These are phyloP conservation scores for Peterozyma xylosa DNA, from an alignment of 805 yeast species.

Conservation along the genomic window DNA sequence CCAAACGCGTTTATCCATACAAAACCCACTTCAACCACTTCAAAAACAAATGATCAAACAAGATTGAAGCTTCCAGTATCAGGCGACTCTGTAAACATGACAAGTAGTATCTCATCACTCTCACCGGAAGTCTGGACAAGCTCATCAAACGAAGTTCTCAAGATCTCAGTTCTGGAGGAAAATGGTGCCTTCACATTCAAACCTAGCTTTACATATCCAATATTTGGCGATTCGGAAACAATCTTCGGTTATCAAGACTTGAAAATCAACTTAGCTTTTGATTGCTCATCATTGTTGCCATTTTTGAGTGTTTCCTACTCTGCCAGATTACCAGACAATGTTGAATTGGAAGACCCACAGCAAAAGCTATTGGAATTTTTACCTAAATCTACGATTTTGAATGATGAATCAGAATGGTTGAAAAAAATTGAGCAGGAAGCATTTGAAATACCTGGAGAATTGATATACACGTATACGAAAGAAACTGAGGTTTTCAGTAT, in stretches of 20 bases:
- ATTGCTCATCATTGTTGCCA: slow-evolving; percentile 67
- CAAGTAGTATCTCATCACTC: not conserved
- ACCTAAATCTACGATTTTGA: slow-evolving; percentile 47
- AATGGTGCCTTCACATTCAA: slow-evolving; percentile 55
- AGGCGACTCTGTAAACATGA: no score
- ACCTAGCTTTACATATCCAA: slow-evolving; percentile 86
- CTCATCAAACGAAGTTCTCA: slow-evolving; percentile 62
- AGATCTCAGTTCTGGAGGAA: slow-evolving; percentile 51
- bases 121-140: slow-evolving; percentile 67
- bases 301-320: slow-evolving; percentile 53
- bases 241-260: slow-evolving; percentile 78
- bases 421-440: slow-evolving; percentile 41
- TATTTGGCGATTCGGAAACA: slow-evolving; percentile 86
- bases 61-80: no score
- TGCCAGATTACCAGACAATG: slow-evolving; percentile 38
- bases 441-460: slow-evolving; percentile 22
- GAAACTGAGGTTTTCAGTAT: slow-evolving; percentile 37
- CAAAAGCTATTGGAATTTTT: slow-evolving; percentile 46
- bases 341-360: slow-evolving; percentile 53
- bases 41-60: no score
- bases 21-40: no score
- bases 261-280: slow-evolving; percentile 61
- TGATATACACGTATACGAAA: slow-evolving; percentile 23
- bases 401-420: slow-evolving; percentile 66
- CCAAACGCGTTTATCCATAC: no score